Percentiles rank a stretch among this genome's conserved stretches.
Evolutionary conservation across 148 eudicot species (phyloP).

Genomic region (Rhododendron molle): DNA sequence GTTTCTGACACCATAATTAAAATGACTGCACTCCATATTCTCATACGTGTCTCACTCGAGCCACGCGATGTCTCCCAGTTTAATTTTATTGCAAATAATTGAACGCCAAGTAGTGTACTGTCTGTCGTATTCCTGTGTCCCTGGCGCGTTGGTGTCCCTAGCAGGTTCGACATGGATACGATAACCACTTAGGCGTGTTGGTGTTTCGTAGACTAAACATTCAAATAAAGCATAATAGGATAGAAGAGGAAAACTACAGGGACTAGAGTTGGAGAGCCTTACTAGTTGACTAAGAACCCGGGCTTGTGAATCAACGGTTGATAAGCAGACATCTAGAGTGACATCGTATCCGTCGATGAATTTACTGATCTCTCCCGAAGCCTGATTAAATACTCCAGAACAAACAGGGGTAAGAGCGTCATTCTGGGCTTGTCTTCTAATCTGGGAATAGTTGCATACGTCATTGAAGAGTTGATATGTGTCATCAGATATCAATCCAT

Average conservation of each 20-base stretch:
- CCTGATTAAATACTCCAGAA: slow-evolving; percentile 23
- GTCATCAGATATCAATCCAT: slow-evolving; percentile 68
- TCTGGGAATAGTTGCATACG: slow-evolving; percentile 59
- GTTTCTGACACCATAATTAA: too few relatives aligned
- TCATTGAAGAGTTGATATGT: slow-evolving; percentile 37
- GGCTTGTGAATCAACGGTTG: slow-evolving; percentile 35
- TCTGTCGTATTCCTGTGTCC: not conserved
- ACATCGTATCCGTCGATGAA: slow-evolving; percentile 53
- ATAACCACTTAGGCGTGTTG: not conserved
- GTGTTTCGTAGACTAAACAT: not conserved
- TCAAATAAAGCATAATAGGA: not conserved
- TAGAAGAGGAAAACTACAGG: not conserved
- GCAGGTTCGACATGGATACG: not conserved
- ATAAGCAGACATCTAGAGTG: slow-evolving; percentile 59
- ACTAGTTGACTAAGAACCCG: slow-evolving; percentile 34
- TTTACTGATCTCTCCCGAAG: slow-evolving; percentile 34
- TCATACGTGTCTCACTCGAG: too few relatives aligned
- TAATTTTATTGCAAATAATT: too few relatives aligned
- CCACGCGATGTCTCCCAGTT: too few relatives aligned
- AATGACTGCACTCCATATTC: too few relatives aligned
- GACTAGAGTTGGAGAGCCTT: not conserved
- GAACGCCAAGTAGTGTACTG: not conserved
- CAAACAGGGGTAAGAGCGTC: slow-evolving; percentile 44
- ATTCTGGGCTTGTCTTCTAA: slow-evolving; percentile 38
- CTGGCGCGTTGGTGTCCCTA: not conserved